A percentile compares a stretch with the other conserved stretches of the same genome.
Conservation (phyloP, 2,329 filamentous ascomycete genomes). For the Fusarium fracticaudum region DNA sequence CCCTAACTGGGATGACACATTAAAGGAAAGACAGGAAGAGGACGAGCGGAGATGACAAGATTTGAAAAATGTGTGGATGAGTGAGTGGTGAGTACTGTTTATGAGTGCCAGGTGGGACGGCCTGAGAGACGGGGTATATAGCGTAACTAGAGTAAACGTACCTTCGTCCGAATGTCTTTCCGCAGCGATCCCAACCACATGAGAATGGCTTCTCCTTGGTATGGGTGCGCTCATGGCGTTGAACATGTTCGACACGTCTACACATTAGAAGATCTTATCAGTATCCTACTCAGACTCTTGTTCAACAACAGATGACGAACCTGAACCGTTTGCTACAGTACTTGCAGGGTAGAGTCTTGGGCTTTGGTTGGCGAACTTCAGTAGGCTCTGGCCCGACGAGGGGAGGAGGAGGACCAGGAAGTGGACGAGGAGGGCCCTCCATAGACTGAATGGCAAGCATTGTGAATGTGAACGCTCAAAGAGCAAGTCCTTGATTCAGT, state of each 20-base stretch:
- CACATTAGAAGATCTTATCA: constrained; percentile 33
- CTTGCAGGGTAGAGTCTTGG: constrained; percentile 70
- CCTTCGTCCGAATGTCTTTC: constrained; percentile 71
- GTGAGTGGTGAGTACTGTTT: constrained; percentile 28
- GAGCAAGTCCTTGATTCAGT: constrained; percentile 22
- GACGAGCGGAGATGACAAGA: constrained; percentile 1
- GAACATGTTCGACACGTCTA: constrained; percentile 72
- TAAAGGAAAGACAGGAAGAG: not conserved
- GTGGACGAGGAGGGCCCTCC: constrained; percentile 54
- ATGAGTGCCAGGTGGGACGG: constrained; percentile 29
- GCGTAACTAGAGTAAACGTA: constrained; percentile 52
- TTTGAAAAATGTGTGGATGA: constrained; percentile 16
- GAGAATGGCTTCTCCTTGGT: constrained; percentile 73
- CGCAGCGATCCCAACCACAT: constrained; percentile 67
- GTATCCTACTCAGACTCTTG: constrained; percentile 13
- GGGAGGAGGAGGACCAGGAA: constrained; percentile 38
- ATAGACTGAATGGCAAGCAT: constrained; percentile 66
- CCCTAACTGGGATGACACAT: not conserved
- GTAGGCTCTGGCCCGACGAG: constrained; percentile 55
- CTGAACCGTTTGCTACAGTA: constrained; percentile 72
- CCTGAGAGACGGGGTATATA: constrained; percentile 32
- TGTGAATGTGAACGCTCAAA: constrained; percentile 40
- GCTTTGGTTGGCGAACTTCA: constrained; percentile 66
- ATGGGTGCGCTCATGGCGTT: constrained; percentile 71
- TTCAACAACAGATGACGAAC: constrained; percentile 52